Conservation (phyloP, 106 monocot genomes). For the Apostasia shenzhenica region DNA sequence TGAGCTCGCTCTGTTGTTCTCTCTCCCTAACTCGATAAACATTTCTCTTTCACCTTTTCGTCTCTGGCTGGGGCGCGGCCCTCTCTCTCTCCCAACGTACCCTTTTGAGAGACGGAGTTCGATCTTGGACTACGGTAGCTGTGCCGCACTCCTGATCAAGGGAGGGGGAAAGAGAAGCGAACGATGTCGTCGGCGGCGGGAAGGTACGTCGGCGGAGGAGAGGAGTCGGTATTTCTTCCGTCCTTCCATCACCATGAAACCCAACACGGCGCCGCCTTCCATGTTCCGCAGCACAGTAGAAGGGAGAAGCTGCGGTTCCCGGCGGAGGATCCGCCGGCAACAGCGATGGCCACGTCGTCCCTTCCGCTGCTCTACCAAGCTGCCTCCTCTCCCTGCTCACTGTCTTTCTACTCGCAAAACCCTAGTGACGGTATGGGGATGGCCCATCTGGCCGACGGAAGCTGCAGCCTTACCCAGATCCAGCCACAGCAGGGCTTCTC, state of each 20-base stretch:
- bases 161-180: neutral
- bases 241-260: neutral
- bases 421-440: neutral
- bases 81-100: too few relatives aligned
- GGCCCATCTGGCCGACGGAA: too few relatives aligned
- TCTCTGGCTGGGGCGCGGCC: too few relatives aligned
- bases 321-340: conserved; percentile 2
- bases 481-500: conserved; percentile 9
- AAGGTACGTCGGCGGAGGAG: neutral
- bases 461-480: neutral
- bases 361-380: neutral
- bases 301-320: conserved; percentile 79
- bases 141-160: neutral
- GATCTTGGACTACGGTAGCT: too few relatives aligned
- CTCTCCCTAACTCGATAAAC: too few relatives aligned
- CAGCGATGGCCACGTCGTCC: neutral
- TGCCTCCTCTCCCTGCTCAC: neutral
- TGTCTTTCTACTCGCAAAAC: neutral
- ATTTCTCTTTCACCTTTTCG: too few relatives aligned
- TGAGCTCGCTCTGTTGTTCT: too few relatives aligned
- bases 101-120: too few relatives aligned
- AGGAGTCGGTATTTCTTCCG: neutral
- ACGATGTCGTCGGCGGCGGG: neutral
- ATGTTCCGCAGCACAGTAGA: conserved; percentile 81
- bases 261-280: conserved; percentile 12